phyloP scores from a whole-genome alignment of 1,139 yeast species.

The Hyphopichia pseudoburtonii region DNA sequence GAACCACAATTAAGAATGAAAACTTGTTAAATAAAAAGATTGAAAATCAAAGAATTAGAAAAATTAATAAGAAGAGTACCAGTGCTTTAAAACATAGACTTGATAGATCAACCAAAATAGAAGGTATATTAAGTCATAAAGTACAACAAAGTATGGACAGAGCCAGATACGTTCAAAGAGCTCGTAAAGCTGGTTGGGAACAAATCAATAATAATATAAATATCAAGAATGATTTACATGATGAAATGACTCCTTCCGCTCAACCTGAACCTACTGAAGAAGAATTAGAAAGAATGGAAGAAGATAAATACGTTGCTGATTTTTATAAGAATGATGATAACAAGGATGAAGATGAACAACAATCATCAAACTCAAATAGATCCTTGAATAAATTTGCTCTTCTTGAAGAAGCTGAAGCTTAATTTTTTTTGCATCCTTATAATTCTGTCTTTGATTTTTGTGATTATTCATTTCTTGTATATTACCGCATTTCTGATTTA shows the following conservation, averaged over 20 bases:
- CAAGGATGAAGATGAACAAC: conserved; percentile 11
- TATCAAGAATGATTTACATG: conserved; percentile 20
- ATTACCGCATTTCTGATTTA: no score
- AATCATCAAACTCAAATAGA: no score
- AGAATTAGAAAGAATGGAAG: conserved; percentile 29
- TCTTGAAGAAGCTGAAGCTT: conserved; percentile 55
- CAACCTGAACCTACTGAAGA: conserved; percentile 14
- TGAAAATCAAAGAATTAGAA: conserved; percentile 41
- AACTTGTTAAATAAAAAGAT: conserved; percentile 56
- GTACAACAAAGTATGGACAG: conserved; percentile 64
- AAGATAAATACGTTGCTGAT: conserved; percentile 36
- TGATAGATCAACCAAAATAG: conserved; percentile 52
- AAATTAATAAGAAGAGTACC: conserved; percentile 33
- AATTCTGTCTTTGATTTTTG: no score
- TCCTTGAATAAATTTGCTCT: conserved; percentile 45
- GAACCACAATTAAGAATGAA: conserved; percentile 70
- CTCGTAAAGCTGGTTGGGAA: conserved; percentile 76
- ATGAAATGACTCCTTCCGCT: not conserved
- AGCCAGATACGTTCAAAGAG: conserved; percentile 58
- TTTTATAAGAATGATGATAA: conserved; percentile 30
- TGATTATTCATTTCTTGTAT: no score
- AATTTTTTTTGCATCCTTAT: conserved; percentile 5
- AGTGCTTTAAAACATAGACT: conserved; percentile 35
- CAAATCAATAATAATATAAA: conserved; percentile 53
- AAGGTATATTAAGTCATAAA: conserved; percentile 59